Conservation (phyloP, 2,329 filamentous ascomycete genomes). For the Fusarium tjaetaba region DNA sequence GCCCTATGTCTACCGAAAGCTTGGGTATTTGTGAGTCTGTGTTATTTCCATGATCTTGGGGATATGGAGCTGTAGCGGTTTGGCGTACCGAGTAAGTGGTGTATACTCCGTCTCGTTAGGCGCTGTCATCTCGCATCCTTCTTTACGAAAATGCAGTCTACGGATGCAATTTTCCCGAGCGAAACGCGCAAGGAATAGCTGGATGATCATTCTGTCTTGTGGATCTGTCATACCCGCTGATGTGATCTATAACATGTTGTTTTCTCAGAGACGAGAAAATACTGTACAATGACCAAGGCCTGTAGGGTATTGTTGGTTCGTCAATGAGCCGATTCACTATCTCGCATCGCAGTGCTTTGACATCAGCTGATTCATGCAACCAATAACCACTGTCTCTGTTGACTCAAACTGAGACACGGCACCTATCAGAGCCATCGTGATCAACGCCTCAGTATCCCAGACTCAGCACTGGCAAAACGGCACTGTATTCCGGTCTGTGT, state of each 20-base stretch:
- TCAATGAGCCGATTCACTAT: not conserved
- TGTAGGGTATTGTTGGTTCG: not conserved
- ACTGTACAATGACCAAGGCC: not conserved
- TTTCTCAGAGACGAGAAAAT: not conserved
- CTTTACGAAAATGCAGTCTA: not conserved
- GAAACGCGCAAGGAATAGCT: not conserved
- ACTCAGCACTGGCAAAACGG: not conserved
- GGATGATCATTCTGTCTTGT: not conserved
- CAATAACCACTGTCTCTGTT: not conserved
- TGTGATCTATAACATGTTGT: not conserved
- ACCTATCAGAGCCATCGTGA: not conserved
- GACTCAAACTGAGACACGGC: not conserved
- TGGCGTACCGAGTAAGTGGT: too few species aligned
- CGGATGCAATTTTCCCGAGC: not conserved
- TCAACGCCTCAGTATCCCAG: not conserved
- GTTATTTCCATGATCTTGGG: not conserved
- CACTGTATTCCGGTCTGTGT: not conserved
- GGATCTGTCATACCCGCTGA: not conserved
- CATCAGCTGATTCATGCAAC: not conserved
- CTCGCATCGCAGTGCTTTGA: not conserved
- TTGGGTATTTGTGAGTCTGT: not conserved
- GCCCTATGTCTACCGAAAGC: not conserved
- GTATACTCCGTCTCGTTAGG: too few species aligned
- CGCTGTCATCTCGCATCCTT: not conserved
- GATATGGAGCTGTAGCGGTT: too few species aligned